These are phyloP conservation scores for Pharus latifolius DNA, from an alignment of 176 grass and related monocot species.

Conservation along the genomic window DNA sequence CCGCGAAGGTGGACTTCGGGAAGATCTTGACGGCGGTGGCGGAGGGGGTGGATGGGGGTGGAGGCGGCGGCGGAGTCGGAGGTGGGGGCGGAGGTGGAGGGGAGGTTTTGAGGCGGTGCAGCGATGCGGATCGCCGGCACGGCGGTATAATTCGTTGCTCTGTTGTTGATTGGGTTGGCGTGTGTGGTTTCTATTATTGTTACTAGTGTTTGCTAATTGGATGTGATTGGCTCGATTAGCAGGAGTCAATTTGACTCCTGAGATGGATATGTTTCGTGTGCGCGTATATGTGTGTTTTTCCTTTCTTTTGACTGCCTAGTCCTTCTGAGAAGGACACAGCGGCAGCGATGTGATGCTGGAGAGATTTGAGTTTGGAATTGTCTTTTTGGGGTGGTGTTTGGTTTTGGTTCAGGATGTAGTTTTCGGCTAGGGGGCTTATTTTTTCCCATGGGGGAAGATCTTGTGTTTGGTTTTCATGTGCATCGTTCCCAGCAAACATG, in stretches of 20 bases:
- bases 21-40: conserved; percentile 27
- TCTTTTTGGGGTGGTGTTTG: too few relatives aligned
- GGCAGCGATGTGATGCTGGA: too few relatives aligned
- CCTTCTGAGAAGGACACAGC: too few relatives aligned
- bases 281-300: too few relatives aligned
- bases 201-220: background rate
- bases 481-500: too few relatives aligned
- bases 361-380: too few relatives aligned
- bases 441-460: too few relatives aligned
- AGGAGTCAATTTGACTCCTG: conserved; percentile 8
- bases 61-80: background rate
- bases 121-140: conserved; percentile 14
- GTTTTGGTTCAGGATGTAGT: too few relatives aligned
- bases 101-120: conserved; percentile 24
- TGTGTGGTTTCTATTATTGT: background rate
- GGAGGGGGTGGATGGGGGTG: conserved; percentile 23
- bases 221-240: background rate
- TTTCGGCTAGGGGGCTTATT: too few relatives aligned
- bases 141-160: conserved; percentile 9
- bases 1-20: conserved; percentile 54
- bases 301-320: too few relatives aligned
- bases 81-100: background rate
- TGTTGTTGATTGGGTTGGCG: background rate
- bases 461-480: too few relatives aligned
- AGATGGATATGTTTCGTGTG: too few relatives aligned